phyloP scores from a whole-genome alignment of 768 basidiomycete species.

The Lactarius pseudohatsudake region DNA sequence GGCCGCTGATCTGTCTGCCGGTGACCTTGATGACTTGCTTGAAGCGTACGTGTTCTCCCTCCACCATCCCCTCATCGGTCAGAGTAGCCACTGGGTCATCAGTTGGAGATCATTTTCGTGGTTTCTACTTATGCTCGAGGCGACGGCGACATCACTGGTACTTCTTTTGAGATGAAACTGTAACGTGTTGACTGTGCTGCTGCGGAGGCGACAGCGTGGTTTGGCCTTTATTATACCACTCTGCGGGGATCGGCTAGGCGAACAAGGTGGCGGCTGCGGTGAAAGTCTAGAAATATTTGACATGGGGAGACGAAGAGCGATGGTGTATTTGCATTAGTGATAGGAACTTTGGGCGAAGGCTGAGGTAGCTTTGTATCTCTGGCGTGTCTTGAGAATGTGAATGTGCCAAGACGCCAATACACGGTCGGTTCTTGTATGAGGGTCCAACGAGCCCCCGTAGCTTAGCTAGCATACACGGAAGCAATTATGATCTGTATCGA shows the following conservation, averaged over 20 bases:
- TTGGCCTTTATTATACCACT: too few relatives aligned
- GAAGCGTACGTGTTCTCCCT: too few relatives aligned
- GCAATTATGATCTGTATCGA: background rate
- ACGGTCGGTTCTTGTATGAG: too few relatives aligned
- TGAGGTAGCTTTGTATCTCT: background rate
- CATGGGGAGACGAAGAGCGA: background rate
- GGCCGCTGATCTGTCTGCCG: too few relatives aligned
- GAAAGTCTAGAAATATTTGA: background rate
- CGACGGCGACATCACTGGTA: too few relatives aligned
- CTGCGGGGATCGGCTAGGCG: background rate
- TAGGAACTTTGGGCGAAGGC: background rate
- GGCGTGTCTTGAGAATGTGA: background rate
- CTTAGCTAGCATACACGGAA: background rate
- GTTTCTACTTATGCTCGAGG: too few relatives aligned
- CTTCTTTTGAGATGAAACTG: background rate
- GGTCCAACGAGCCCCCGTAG: background rate
- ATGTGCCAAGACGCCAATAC: background rate
- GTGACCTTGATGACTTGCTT: too few relatives aligned
- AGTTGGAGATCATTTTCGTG: too few relatives aligned
- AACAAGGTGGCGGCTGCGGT: background rate
- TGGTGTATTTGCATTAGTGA: background rate
- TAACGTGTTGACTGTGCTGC: background rate
- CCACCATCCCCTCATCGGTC: too few relatives aligned
- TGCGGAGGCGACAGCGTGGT: background rate
- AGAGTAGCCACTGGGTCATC: too few relatives aligned